These are phyloP conservation scores for Terfezia claveryi DNA, from an alignment of 495 filamentous ascomycete species.

Conservation along the genomic window DNA sequence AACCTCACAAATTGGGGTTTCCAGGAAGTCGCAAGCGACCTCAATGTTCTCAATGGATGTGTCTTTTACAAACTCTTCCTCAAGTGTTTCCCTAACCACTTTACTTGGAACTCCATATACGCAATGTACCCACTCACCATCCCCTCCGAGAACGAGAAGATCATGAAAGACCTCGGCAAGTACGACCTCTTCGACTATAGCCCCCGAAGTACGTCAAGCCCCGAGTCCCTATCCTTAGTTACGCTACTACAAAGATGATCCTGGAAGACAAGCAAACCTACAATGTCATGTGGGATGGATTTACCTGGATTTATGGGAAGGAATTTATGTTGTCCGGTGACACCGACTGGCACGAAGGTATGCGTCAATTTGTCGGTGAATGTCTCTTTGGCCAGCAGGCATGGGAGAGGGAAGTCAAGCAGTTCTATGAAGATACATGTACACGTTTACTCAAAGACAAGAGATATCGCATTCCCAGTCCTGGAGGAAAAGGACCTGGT, in stretches of 20 bases:
- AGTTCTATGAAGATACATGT: constrained; percentile 41
- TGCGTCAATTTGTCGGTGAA: constrained; percentile 35
- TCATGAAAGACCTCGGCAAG: constrained; percentile 47
- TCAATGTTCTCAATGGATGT: constrained; percentile 55
- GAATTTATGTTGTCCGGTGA: constrained; percentile 38
- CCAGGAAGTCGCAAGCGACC: constrained; percentile 48
- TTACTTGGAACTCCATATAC: constrained; percentile 60
- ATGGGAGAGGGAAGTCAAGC: constrained; percentile 34
- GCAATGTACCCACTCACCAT: constrained; percentile 77
- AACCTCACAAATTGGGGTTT: constrained; percentile 45
- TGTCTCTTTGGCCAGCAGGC: constrained; percentile 39
- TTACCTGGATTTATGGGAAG: constrained; percentile 24
- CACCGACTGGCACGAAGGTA: constrained; percentile 23
- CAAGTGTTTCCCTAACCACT: constrained; percentile 58
- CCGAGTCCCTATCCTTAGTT: constrained; percentile 34
- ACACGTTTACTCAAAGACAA: constrained; percentile 41
- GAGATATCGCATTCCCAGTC: constrained; percentile 26
- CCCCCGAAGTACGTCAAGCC: constrained; percentile 32
- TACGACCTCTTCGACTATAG: constrained; percentile 53
- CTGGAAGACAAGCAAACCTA: constrained; percentile 40
- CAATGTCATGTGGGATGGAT: constrained; percentile 32
- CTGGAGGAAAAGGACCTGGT: constrained; percentile 21
- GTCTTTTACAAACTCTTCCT: constrained; percentile 69
- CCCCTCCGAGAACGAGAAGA: constrained; percentile 48
- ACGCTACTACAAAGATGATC: constrained; percentile 39